Evolutionary conservation across 192 early-diverging fungal genomes (phyloP).

Genomic region (Coemansia sp.): DNA sequence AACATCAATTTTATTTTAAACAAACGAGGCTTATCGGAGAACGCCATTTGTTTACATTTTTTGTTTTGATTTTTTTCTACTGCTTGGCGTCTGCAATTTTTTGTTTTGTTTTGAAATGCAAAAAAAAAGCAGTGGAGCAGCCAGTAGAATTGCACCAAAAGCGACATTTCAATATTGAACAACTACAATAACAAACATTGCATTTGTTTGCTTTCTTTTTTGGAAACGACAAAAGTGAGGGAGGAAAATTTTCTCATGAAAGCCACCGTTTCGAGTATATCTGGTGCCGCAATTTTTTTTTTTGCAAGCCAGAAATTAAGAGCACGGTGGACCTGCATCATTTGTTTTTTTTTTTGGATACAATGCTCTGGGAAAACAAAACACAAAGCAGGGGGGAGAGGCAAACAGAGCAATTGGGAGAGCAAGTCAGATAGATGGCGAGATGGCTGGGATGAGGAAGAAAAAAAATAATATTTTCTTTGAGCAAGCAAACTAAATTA

Average conservation of each 20-base stretch:
- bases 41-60: not conserved
- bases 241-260: not conserved
- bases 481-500: no score
- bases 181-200: constrained; percentile 1
- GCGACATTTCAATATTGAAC: not conserved
- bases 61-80: not conserved
- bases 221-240: no score
- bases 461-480: not conserved
- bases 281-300: not conserved
- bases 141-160: not conserved
- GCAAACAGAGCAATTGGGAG: not conserved
- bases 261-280: not conserved
- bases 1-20: not conserved
- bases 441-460: not conserved
- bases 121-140: not conserved
- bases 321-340: not conserved
- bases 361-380: not conserved
- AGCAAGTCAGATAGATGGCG: not conserved
- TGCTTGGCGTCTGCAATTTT: not conserved
- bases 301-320: not conserved
- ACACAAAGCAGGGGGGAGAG: not conserved
- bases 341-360: not conserved
- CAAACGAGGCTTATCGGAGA: not conserved
- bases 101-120: not conserved
- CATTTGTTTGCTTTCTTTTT: no score